These are phyloP conservation scores for Dendrobium nobile DNA, from an alignment of 106 monocot genomes.

Conservation along the genomic window DNA sequence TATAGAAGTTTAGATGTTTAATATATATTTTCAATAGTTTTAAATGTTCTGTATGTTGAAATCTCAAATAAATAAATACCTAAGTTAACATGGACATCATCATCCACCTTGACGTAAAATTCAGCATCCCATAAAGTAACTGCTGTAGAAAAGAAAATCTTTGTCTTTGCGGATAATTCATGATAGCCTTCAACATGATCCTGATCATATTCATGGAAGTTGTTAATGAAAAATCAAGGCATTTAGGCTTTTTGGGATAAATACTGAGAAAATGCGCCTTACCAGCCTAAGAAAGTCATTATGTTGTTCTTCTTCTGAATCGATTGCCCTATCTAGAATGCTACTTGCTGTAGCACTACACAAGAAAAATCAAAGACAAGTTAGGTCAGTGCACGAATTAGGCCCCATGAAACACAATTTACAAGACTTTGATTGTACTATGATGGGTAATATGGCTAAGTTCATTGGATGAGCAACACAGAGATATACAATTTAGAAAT, in stretches of 20 bases:
- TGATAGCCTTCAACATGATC: conserved; percentile 98
- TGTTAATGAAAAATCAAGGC: not conserved
- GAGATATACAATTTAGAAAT: not conserved
- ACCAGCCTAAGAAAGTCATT: conserved; percentile 98
- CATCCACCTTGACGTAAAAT: conserved; percentile 95
- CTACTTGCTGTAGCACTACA: conserved; percentile 87
- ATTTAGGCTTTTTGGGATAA: not conserved
- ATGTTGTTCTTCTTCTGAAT: conserved; percentile 85
- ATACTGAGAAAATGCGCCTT: conserved; percentile 9
- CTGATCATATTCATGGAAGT: conserved; percentile 20
- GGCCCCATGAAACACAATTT: not conserved
- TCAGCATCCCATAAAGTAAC: conserved; percentile 91
- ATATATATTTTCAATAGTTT: no score
- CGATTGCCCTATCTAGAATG: conserved; percentile 89
- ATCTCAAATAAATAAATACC: conserved; percentile 21
- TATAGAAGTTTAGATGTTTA: no score
- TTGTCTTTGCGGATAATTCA: conserved; percentile 93
- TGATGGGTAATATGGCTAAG: not conserved
- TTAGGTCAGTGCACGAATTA: not conserved
- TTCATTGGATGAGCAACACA: not conserved
- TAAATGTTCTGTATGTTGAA: no score
- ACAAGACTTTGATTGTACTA: not conserved
- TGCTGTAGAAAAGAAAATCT: conserved; percentile 89
- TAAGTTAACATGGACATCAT: conserved; percentile 94
- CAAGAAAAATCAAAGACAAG: not conserved